Evolutionary conservation across 305 asterid species (phyloP).

Genomic region (Fraxinus floribunda): DNA sequence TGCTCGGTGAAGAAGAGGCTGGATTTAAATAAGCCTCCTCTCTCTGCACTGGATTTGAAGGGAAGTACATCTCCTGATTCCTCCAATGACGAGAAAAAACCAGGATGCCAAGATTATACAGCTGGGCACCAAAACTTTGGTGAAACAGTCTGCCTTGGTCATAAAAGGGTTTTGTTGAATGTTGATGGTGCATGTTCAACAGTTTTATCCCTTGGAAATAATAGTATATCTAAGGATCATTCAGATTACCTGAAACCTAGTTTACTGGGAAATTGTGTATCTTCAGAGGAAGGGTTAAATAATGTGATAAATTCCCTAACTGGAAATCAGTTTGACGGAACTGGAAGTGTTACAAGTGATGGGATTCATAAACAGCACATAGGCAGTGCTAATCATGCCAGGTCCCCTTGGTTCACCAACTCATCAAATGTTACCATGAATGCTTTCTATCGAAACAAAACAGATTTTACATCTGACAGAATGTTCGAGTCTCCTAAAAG

Average conservation of each 20-base stretch:
- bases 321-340: slow-evolving; percentile 28
- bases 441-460: neutral
- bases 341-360: slow-evolving; percentile 20
- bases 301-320: slow-evolving; percentile 24
- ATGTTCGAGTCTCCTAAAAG: slow-evolving; percentile 45
- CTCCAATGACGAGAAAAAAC: slow-evolving; percentile 28
- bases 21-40: slow-evolving; percentile 42
- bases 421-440: slow-evolving; percentile 20
- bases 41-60: slow-evolving; percentile 28
- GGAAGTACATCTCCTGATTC: slow-evolving; percentile 27
- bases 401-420: slow-evolving; percentile 28
- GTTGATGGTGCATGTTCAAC: slow-evolving; percentile 41
- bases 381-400: slow-evolving; percentile 21
- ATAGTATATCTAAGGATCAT: slow-evolving; percentile 24
- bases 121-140: slow-evolving; percentile 20
- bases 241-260: slow-evolving; percentile 28
- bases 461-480: slow-evolving; percentile 24
- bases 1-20: slow-evolving; percentile 57
- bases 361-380: slow-evolving; percentile 22
- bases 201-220: slow-evolving; percentile 36
- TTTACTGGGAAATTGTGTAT: slow-evolving; percentile 21
- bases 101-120: slow-evolving; percentile 23
- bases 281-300: slow-evolving; percentile 27
- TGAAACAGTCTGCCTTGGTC: slow-evolving; percentile 17
- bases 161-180: slow-evolving; percentile 26